phyloP scores from a whole-genome alignment of 2,329 filamentous ascomycete genomes.

The Pyrenophora teres region DNA sequence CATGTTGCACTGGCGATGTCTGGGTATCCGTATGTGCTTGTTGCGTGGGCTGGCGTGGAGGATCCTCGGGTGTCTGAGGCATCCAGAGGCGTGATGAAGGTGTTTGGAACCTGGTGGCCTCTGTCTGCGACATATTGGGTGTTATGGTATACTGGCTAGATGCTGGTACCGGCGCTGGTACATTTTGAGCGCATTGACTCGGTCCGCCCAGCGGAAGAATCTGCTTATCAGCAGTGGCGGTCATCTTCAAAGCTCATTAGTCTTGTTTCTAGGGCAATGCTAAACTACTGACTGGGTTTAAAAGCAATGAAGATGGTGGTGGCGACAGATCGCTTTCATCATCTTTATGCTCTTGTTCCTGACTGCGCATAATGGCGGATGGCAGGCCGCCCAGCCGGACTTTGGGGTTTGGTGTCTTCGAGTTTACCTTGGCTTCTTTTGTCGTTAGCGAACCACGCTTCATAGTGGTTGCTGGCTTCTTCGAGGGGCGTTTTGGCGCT shows the following conservation, averaged over 20 bases:
- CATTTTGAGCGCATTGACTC: conserved; percentile 3
- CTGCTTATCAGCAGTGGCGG: not conserved
- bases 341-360: not conserved
- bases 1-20: too few species aligned
- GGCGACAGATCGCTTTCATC: not conserved
- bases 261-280: too few species aligned
- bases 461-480: too few species aligned
- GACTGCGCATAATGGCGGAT: not conserved
- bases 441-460: not conserved
- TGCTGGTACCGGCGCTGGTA: not conserved
- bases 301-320: not conserved
- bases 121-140: not conserved
- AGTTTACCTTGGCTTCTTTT: not conserved
- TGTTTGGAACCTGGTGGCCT: not conserved
- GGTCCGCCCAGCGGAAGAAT: not conserved
- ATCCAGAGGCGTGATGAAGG: not conserved
- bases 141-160: conserved; percentile 1
- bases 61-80: not conserved
- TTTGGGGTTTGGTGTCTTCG: not conserved
- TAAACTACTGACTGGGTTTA: not conserved
- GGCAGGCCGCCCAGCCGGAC: not conserved
- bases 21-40: too few species aligned
- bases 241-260: not conserved
- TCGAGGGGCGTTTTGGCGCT: too few species aligned
- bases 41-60: not conserved